These are phyloP conservation scores for Fusarium piperis DNA, from an alignment of 2,329 filamentous ascomycete species.

Conservation along the genomic window DNA sequence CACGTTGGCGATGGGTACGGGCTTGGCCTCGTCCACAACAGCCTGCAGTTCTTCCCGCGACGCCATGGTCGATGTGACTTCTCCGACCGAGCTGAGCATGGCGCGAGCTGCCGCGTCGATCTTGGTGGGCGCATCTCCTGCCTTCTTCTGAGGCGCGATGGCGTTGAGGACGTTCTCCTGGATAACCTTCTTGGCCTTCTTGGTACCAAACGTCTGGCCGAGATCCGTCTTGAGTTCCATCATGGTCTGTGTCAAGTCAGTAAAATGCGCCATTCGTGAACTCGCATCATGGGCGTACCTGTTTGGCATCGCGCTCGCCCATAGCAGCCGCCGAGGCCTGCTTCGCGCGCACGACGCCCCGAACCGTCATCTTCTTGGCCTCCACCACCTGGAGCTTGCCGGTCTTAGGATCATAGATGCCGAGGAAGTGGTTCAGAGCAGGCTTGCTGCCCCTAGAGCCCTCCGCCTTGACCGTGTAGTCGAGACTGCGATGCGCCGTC, in stretches of 20 bases:
- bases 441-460: constrained; percentile 43
- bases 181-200: constrained; percentile 85
- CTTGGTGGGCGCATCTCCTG: constrained; percentile 53
- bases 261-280: background rate
- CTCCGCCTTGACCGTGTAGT: constrained; percentile 68
- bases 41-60: constrained; percentile 72
- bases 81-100: constrained; percentile 71
- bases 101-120: constrained; percentile 66
- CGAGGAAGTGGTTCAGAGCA: constrained; percentile 70
- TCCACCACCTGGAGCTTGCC: constrained; percentile 69
- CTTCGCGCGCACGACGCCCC: constrained; percentile 66
- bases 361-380: constrained; percentile 71
- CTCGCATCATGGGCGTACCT: constrained; percentile 34
- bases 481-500: constrained; percentile 63
- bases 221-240: constrained; percentile 73
- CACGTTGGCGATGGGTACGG: constrained; percentile 76
- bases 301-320: constrained; percentile 44
- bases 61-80: constrained; percentile 71
- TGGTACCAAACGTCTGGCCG: constrained; percentile 83
- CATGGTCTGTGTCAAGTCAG: constrained; percentile 58
- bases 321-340: constrained; percentile 60
- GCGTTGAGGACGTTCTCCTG: constrained; percentile 75
- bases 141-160: constrained; percentile 60
- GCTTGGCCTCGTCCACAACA: constrained; percentile 73
- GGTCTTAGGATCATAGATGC: constrained; percentile 69